Base-by-base conservation (phyloP, 306 rosid species). In the Begonia loranthoides region DNA sequence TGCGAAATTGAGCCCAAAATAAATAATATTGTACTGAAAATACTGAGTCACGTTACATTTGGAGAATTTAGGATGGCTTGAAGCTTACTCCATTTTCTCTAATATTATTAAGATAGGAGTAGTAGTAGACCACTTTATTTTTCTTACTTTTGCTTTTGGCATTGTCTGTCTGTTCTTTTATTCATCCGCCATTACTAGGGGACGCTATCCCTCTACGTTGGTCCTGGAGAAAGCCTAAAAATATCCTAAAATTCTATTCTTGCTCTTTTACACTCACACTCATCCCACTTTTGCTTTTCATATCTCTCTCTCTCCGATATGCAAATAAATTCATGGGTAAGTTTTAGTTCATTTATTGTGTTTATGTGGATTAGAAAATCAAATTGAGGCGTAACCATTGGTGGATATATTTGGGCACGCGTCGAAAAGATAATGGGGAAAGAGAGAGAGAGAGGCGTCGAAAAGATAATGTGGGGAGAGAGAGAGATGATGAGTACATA, bases 161-260 rank as follows among this genome's bases (percentile, higher is more conserved):
- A 71, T 73, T 78, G 13, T 56, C 15, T 61, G 45, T 53, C 76
- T 78, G 62, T 77, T 73, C 66, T 64, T 72, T 73, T 71, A 80
- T 69, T 66, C 87, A 76, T 81, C 13, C 74, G 84, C 74, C 73
- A 57, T 76, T 58, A 65, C 67, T 64, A 68, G 61, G 15, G 49
- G 64, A 70, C 67, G 74, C 75, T 66, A 78, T 67, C 59, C 54
- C 64, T 14, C 68, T 47, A 61, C 86, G 66, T 88, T 69, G 96
- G 68, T 81, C 64, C 64, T 63, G 77, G 94, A 79, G 88, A 87
- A 84, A 84, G 88, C 61, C 38, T 56, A 67, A 67, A 79, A 74
- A 28, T 71, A 16, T 62, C 55, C 39, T 51, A 40, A 51, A 54
- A 50, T 57, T 34, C 49, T 51, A 49, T 59, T 49, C 68, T 66